Evolutionary conservation across 495 filamentous ascomycete genomes (phyloP), one percentile per base, ranked within the genome.

Genomic region (Penicillium coffeae): DNA sequence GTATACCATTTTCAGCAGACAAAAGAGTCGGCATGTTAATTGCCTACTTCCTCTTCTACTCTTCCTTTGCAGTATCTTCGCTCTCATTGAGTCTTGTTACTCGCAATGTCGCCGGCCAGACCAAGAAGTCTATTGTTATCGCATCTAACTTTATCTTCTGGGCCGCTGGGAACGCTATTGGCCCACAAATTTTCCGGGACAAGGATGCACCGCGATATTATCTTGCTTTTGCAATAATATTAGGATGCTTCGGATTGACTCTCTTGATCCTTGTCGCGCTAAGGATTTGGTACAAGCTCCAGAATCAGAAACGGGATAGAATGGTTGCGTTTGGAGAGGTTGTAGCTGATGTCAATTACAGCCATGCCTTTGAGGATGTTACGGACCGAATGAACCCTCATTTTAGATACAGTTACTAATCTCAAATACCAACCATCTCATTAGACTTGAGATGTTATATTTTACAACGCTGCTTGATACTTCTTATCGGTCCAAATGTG

Each of bases 71-170:
- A 12, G 77, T 76, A 3, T 80, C 44, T 50, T 79, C 78, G 1
- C 74, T 78, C 3, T 57, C 81, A 0, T 62, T 85, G 5, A 73
- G 73, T 8, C 66, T 83, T 38, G 75, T 85, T 34, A 71, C 71
- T 0, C 76, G 74, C n/a, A 85, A 87, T 50, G 75, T 85, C 7
- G 80, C 80, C 6, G 83, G 83, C 7, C 84, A 83, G 53, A 84
- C 83, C 4, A 87, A 87, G 60, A 85, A 86, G 46, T 70, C 70
- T 0, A 57, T 66, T 5, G 64, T 73, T 18, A 70, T 73, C 14
- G 72, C 73, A 8, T 58, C 57, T 1, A 68, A 63, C 5, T 71
- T 73, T 42, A 57, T 73, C 9, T 65, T 59, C n/a, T 73, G 64
- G 64, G 66, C 66, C 22, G 68, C 57, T 0, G 68, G 69, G 2